Evolutionary conservation across 805 yeast genomes (phyloP).

Genomic region (Citeromyces matritensis): DNA sequence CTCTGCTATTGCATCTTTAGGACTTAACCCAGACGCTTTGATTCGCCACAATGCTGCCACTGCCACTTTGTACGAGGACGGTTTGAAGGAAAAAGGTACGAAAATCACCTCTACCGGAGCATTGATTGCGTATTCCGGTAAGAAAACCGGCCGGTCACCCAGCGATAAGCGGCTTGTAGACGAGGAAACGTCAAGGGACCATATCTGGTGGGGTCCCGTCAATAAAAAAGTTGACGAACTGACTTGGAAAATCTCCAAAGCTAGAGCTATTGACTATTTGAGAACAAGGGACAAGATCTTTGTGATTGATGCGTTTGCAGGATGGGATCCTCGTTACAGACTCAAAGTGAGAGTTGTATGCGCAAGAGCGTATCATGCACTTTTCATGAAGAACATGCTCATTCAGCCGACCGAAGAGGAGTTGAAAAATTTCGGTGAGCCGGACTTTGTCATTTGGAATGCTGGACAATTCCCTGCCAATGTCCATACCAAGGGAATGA

Average conservation of each 20-base stretch:
- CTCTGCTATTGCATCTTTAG: conserved; percentile 18
- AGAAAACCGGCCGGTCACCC: conserved; percentile 96
- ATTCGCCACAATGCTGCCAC: conserved; percentile 88
- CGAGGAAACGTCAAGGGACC: conserved; percentile 68
- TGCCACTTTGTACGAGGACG: conserved; percentile 90
- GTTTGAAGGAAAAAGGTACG: conserved; percentile 77
- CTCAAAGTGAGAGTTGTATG: conserved; percentile 90
- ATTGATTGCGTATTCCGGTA: conserved; percentile 87
- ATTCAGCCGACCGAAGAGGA: conserved; percentile 91
- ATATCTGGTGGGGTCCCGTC: conserved; percentile 99
- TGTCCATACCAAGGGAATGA: conserved; percentile 92
- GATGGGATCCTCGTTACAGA: conserved; percentile 98
- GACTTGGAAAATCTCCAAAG: conserved; percentile 91
- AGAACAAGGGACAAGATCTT: conserved; percentile 90
- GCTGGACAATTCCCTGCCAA: conserved; percentile 99
- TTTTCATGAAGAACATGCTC: conserved; percentile 96
- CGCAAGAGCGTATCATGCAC: conserved; percentile 97
- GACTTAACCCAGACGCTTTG: conserved; percentile 43
- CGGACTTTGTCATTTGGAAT: conserved; percentile 95
- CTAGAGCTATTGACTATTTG: conserved; percentile 92
- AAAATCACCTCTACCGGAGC: conserved; percentile 91
- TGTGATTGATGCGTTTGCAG: conserved; percentile 94
- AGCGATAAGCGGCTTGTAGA: conserved; percentile 96
- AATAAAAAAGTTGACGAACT: conserved; percentile 87
- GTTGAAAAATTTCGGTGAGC: conserved; percentile 82